Evolutionary conservation across 1,139 yeast species (phyloP).

Genomic region (Blastobotrys proliferans): DNA sequence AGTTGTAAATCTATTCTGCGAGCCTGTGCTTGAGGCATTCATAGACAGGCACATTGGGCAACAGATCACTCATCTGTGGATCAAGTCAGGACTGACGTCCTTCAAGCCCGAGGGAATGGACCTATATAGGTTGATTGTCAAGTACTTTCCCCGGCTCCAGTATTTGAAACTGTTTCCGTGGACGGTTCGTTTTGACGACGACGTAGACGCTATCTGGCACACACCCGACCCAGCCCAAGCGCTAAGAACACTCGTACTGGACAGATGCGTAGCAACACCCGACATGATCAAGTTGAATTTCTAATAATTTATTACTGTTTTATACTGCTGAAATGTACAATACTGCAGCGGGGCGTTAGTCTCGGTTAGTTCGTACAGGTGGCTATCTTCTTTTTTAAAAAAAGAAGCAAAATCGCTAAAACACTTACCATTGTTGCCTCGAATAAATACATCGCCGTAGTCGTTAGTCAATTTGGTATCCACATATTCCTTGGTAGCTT

Average conservation of each 20-base stretch:
- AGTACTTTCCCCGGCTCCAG: slow-evolving; percentile 4
- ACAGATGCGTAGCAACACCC: background rate
- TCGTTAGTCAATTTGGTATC: slow-evolving; percentile 53
- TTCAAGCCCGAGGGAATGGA: background rate
- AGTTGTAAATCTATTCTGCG: slow-evolving; percentile 1
- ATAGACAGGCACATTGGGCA: background rate
- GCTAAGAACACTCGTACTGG: slow-evolving; percentile 6
- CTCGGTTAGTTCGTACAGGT: background rate
- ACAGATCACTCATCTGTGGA: slow-evolving; percentile 1
- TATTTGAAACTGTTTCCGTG: slow-evolving; percentile 2
- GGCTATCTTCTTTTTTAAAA: background rate
- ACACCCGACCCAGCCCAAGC: slow-evolving; percentile 6
- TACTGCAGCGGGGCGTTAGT: slow-evolving; percentile 17
- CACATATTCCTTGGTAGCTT: slow-evolving; percentile 64
- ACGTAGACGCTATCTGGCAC: slow-evolving; percentile 4
- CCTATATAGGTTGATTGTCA: background rate
- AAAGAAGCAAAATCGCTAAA: no score
- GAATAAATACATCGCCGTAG: slow-evolving; percentile 84
- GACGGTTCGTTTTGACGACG: background rate
- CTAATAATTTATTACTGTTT: background rate
- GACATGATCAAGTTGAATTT: background rate
- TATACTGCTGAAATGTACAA: slow-evolving; percentile 29
- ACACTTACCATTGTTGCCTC: slow-evolving; percentile 79
- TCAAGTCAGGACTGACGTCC: background rate
- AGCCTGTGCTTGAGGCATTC: slow-evolving; percentile 6